These are phyloP conservation scores for Plasmodium fragile DNA, from an alignment of 169 alveolate genomes.

Conservation along the genomic window DNA sequence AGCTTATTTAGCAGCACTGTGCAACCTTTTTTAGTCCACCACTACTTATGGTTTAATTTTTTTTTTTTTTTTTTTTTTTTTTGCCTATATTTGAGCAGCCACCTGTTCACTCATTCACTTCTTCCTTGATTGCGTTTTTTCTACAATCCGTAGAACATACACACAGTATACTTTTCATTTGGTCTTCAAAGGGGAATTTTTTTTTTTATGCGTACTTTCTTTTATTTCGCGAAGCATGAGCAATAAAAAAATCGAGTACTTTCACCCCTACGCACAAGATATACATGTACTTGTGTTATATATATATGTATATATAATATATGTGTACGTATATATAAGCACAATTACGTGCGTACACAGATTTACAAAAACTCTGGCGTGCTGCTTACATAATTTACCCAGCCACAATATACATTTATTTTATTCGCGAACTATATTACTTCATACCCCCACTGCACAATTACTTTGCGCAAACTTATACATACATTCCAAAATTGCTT, in stretches of 20 bases:
- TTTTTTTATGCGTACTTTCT: not conserved
- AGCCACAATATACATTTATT: not conserved
- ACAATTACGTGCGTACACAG: not conserved
- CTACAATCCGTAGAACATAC: not conserved
- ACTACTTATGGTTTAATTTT: not conserved
- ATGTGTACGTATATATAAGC: not conserved
- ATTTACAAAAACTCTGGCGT: not conserved
- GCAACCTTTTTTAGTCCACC: not conserved
- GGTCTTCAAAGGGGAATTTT: not conserved
- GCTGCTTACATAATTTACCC: not conserved
- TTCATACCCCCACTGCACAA: not conserved
- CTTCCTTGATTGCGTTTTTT: not conserved
- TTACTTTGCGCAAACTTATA: not conserved
- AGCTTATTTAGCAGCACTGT: not conserved
- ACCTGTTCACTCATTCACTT: not conserved
- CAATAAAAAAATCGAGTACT: not conserved
- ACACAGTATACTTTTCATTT: constrained; percentile 3
- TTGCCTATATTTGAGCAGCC: not conserved
- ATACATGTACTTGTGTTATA: not conserved
- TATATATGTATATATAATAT: not conserved
- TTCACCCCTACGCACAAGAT: not conserved
- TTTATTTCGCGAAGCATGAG: not conserved
- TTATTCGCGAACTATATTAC: not conserved
- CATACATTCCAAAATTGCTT: not conserved
- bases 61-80: constrained; percentile 1